phyloP scores from a whole-genome alignment of 495 filamentous ascomycete genomes.

The Penicillium verhagenii region DNA sequence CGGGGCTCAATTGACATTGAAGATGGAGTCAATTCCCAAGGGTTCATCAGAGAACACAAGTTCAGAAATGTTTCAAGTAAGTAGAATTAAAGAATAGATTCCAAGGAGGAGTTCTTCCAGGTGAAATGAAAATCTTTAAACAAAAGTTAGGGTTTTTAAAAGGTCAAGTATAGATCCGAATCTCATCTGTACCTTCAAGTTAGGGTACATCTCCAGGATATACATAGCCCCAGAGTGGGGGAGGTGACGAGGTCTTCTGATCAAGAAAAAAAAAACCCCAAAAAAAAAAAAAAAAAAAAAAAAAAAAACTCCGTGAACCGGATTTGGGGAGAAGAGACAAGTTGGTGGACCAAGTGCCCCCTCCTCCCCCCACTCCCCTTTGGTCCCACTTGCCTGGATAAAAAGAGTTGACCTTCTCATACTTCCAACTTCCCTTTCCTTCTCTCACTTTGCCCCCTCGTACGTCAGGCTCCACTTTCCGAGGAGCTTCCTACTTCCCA shows the following conservation, averaged over 20 bases:
- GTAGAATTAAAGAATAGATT: too few relatives aligned
- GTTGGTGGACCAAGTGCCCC: too few relatives aligned
- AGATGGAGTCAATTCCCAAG: too few relatives aligned
- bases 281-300: conserved; percentile 36
- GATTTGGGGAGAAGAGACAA: conserved; percentile 17
- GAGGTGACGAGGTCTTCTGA: conserved; percentile 44
- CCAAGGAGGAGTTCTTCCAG: not conserved
- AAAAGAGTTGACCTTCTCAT: conserved; percentile 4
- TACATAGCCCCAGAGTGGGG: conserved; percentile 13
- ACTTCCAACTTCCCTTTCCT: conserved; percentile 1
- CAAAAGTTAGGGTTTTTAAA: not conserved
- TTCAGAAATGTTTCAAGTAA: too few relatives aligned
- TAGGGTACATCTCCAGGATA: not conserved
- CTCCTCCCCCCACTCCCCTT: conserved; percentile 12
- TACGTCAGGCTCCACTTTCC: conserved; percentile 36
- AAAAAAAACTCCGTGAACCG: conserved; percentile 31
- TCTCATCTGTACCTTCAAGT: not conserved
- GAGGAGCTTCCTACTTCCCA: conserved; percentile 17
- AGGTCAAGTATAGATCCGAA: not conserved
- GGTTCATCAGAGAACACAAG: too few relatives aligned
- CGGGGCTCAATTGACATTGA: conserved; percentile 18
- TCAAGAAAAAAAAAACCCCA: conserved; percentile 43
- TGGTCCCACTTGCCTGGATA: conserved; percentile 14
- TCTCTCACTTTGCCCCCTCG: conserved; percentile 8
- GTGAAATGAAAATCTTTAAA: not conserved